Evolutionary conservation across 305 asterid genomes (phyloP), one percentile per base, ranked within the genome.

Genomic region (Ruellia speciosa): DNA sequence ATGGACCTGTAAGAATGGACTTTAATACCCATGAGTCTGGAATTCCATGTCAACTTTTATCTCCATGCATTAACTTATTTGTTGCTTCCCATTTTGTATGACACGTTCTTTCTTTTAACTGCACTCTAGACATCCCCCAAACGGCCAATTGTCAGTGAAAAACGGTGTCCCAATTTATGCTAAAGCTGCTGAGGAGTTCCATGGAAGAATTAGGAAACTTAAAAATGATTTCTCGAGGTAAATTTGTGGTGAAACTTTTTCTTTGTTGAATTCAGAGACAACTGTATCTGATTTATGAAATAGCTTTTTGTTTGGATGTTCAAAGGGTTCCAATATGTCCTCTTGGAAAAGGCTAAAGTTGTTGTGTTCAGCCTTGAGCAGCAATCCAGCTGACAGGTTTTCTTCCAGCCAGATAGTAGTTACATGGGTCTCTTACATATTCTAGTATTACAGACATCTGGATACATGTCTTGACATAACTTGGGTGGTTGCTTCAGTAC

Each of bases 221-320:
- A 90, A 90, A 66, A 59, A 60, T 52, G 83, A 75, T 62, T 81
- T 83, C 58, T 63, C 52, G 57, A 80, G 95, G 97, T 90, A 87
- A 76, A 33, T 51, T 47, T 11, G 19, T n/a, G 62, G 48, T 18
- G 58, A 31, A 45, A 52, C 53, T 43, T 52, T 33, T 34, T 54
- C 48, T 53, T 45, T 7, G 12, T 51, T 64, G 51, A 18, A 49
- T 15, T 49, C 34, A 14, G 24, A 20, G 60, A 55, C 20, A 18
- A 9, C 12, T 53, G 48, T 4, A 12, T 54, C 16, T 24, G 31
- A 24, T 24, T 24, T 24, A 24, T 24, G 31, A 5, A 51, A 14
- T 9, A 46, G 49, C 50, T 19, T 12, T 52, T 33, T 14, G 48
- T 40, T 64, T 39, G 17, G 58, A 40, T 57, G 18, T 35, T 19